Evolutionary conservation across 441 rosid genomes (phyloP).

Genomic region (Euphorbia schlechtendalii): DNA sequence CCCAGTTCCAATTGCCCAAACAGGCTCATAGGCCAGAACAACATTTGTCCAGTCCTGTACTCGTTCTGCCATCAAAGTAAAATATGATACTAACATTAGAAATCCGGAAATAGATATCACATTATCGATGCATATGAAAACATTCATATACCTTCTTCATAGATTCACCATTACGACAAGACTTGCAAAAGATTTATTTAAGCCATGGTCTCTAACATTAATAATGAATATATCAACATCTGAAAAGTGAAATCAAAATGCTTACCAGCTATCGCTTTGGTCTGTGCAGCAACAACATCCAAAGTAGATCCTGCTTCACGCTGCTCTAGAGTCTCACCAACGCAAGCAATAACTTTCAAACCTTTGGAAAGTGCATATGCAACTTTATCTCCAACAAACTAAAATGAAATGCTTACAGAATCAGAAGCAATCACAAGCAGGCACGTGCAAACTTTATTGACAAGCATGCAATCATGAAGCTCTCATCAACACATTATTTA

Average conservation of each 20-base stretch:
- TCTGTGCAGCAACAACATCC: slow-evolving; percentile 67
- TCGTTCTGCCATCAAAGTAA: slow-evolving; percentile 25
- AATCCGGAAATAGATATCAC: background rate
- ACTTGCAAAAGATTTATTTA: background rate
- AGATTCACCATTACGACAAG: background rate
- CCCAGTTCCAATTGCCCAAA: slow-evolving; percentile 79
- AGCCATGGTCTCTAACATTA: background rate
- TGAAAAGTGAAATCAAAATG: background rate
- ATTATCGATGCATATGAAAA: background rate
- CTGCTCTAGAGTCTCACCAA: slow-evolving; percentile 74
- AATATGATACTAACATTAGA: background rate
- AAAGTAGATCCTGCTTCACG: slow-evolving; percentile 58
- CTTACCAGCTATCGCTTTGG: slow-evolving; percentile 56
- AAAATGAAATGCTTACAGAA: slow-evolving; percentile 14
- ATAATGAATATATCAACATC: background rate
- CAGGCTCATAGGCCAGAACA: slow-evolving; percentile 68
- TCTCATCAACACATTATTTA: background rate
- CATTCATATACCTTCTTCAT: background rate
- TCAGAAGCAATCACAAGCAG: slow-evolving; percentile 2
- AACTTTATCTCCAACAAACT: slow-evolving; percentile 74
- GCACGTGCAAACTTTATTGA: slow-evolving; percentile 5
- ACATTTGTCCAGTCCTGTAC: slow-evolving; percentile 48
- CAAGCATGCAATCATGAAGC: background rate
- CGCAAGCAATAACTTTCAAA: slow-evolving; percentile 66
- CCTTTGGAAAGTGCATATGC: slow-evolving; percentile 60